These are phyloP conservation scores for Entrophospora sp. DNA, from an alignment of 192 early-diverging fungal genomes.

Conservation along the genomic window DNA sequence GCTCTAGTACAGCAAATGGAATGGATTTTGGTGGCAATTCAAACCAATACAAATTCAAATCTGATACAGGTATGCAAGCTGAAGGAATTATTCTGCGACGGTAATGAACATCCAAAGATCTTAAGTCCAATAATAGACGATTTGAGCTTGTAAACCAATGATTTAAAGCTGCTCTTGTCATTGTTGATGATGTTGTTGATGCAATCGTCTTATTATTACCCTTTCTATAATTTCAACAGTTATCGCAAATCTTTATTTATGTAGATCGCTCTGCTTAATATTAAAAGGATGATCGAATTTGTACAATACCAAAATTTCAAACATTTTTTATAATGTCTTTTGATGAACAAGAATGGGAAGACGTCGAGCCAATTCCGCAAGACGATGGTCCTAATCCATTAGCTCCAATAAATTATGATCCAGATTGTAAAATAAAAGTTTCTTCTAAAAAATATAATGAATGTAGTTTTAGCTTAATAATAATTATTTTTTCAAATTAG, in stretches of 20 bases:
- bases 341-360: constrained; percentile 19
- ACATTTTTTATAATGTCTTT: neutral
- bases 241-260: no score
- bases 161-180: no score
- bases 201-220: no score
- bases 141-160: neutral
- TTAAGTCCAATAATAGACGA: constrained; percentile 27
- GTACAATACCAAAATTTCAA: neutral
- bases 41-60: constrained; percentile 19
- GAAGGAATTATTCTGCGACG: constrained; percentile 24
- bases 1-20: constrained; percentile 33
- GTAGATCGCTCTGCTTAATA: no score
- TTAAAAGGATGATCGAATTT: no score
- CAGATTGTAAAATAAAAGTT: no score
- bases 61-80: constrained; percentile 27
- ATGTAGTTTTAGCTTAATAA: no score
- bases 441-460: no score
- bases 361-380: constrained; percentile 62
- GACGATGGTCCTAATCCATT: constrained; percentile 77
- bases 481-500: constrained; percentile 23
- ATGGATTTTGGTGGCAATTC: constrained; percentile 32
- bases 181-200: no score
- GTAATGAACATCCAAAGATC: constrained; percentile 11
- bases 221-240: no score
- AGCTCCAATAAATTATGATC: constrained; percentile 68